Evolutionary conservation across 2,329 filamentous ascomycete genomes (phyloP).

Genomic region (Clonostachys sp.): DNA sequence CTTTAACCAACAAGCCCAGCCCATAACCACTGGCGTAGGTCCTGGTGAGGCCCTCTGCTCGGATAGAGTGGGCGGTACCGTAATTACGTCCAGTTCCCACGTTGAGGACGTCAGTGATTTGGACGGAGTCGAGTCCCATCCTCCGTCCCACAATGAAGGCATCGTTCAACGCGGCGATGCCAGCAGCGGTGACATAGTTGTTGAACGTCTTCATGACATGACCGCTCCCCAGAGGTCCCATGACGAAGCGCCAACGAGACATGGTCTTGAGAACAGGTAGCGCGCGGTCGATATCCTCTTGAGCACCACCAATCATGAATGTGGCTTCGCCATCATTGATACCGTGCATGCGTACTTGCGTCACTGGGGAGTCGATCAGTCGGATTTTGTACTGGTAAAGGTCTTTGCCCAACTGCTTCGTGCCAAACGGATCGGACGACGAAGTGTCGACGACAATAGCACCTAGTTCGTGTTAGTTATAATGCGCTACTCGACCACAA

Average conservation of each 20-base stretch:
- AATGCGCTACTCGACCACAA: not conserved
- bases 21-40: not conserved
- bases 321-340: conserved; percentile 1
- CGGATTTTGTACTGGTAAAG: not conserved
- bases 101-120: conserved; percentile 1
- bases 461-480: not conserved
- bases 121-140: not conserved
- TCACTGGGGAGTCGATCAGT: conserved; percentile 1
- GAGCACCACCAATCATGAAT: conserved; percentile 1
- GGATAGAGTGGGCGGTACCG: not conserved
- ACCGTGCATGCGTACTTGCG: conserved; percentile 1
- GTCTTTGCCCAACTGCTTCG: not conserved
- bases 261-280: conserved; percentile 1
- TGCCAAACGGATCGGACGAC: not conserved
- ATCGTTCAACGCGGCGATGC: conserved; percentile 1
- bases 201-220: conserved; percentile 3
- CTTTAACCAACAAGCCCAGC: not conserved
- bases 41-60: conserved; percentile 1
- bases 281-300: not conserved
- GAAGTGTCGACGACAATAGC: not conserved
- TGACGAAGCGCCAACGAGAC: conserved; percentile 1
- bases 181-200: conserved; percentile 1
- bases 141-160: conserved; percentile 1
- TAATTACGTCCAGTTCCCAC: conserved; percentile 1
- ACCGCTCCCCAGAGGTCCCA: not conserved